Evolutionary conservation across 1,284 basidiomycete genomes (phyloP).

Genomic region (Chondrostereum purpureum): DNA sequence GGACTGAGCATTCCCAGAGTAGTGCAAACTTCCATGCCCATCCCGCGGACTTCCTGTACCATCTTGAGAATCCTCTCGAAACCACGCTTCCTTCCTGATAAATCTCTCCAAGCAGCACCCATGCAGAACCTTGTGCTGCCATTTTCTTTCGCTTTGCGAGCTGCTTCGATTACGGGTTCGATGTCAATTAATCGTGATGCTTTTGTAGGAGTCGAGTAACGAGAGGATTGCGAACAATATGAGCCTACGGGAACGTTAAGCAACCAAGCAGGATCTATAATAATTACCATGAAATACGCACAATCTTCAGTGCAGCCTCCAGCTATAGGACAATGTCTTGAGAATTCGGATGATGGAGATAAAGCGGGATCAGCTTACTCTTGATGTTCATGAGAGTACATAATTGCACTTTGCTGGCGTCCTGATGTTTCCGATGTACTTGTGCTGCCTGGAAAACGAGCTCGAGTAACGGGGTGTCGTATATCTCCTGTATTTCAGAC

Average conservation of each 20-base stretch:
- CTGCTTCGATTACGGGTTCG: constrained; percentile 87
- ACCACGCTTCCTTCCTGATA: constrained; percentile 88
- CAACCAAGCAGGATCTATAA: constrained; percentile 1
- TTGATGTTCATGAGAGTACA: constrained; percentile 99
- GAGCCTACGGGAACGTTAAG: constrained; percentile 49
- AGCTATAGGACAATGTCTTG: constrained; percentile 37
- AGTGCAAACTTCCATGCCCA: constrained; percentile 98
- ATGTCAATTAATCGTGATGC: constrained; percentile 87
- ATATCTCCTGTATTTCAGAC: constrained; percentile 71
- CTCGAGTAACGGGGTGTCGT: constrained; percentile 77
- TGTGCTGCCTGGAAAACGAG: constrained; percentile 80
- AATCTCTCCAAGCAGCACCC: constrained; percentile 98
- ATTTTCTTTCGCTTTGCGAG: constrained; percentile 90
- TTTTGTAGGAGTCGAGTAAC: constrained; percentile 84
- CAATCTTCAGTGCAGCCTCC: constrained; percentile 97
- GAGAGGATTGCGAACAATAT: constrained; percentile 96
- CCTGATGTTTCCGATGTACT: constrained; percentile 83
- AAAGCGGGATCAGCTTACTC: constrained; percentile 50
- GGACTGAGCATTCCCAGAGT: constrained; percentile 95
- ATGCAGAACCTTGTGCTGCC: constrained; percentile 98
- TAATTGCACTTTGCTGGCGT: constrained; percentile 87
- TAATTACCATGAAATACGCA: constrained; percentile 20
- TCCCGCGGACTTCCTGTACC: constrained; percentile 83
- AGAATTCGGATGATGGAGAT: constrained; percentile 17
- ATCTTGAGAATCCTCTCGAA: constrained; percentile 93